phyloP scores from a whole-genome alignment of 2,329 filamentous ascomycete genomes.

The Botryosphaeria dothidea region DNA sequence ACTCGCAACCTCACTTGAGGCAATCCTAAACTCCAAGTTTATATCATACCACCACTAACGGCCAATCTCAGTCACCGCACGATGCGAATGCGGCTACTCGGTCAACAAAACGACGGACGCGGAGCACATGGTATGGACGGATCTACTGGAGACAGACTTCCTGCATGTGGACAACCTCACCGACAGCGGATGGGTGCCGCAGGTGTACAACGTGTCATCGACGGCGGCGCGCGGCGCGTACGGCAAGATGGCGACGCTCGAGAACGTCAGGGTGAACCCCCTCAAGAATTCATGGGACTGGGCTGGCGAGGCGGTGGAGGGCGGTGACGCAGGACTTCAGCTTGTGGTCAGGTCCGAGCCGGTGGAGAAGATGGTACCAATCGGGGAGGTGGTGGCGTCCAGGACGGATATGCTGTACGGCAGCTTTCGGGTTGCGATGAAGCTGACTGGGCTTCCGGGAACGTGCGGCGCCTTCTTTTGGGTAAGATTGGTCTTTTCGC shows the following conservation, averaged over 20 bases:
- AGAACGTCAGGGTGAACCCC: conserved; percentile 60
- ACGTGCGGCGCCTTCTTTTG: conserved; percentile 82
- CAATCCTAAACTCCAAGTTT: background rate
- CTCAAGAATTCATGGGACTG: conserved; percentile 45
- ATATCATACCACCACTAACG: too few relatives aligned
- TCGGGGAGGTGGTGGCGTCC: conserved; percentile 64
- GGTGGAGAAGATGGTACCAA: conserved; percentile 55
- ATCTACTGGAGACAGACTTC: conserved; percentile 73
- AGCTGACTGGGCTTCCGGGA: conserved; percentile 59
- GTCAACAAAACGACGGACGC: conserved; percentile 49
- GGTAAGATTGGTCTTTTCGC: too few relatives aligned
- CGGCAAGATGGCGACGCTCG: conserved; percentile 62
- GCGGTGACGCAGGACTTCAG: conserved; percentile 41
- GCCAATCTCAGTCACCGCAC: conserved; percentile 38
- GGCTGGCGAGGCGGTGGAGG: conserved; percentile 47
- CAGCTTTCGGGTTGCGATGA: conserved; percentile 68
- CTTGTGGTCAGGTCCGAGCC: conserved; percentile 39
- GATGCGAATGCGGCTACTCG: conserved; percentile 74
- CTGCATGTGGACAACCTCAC: conserved; percentile 48
- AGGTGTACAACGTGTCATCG: conserved; percentile 67
- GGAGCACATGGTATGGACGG: conserved; percentile 60
- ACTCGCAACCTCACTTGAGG: background rate
- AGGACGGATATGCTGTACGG: conserved; percentile 68
- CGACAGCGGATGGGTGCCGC: conserved; percentile 64
- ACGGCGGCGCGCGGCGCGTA: conserved; percentile 61